A percentile compares a stretch with the other conserved stretches of the same genome.
Conservation (phyloP, 768 basidiomycete genomes). For the Calocera viscosa region DNA sequence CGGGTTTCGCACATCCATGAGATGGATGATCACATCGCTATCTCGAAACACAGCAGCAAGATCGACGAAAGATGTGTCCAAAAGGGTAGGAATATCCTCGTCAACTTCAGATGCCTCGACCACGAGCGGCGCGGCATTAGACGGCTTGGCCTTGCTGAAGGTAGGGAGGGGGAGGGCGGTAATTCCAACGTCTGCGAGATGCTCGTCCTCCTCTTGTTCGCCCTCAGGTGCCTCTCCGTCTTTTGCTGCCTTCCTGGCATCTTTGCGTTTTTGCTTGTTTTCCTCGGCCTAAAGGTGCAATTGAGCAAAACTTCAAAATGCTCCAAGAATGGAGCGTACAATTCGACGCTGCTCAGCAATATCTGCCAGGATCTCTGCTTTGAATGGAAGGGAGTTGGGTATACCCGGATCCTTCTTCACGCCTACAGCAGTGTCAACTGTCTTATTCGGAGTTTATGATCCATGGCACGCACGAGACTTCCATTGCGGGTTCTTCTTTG, state of each 20-base stretch:
- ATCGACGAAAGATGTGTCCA: no score
- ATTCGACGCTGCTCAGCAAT: slow-evolving; percentile 66
- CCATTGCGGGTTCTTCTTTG: slow-evolving; percentile 73
- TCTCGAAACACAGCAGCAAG: no score
- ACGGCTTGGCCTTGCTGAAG: no score
- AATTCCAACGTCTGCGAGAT: slow-evolving; percentile 26
- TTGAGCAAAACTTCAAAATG: slow-evolving; percentile 31
- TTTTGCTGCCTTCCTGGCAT: slow-evolving; percentile 45
- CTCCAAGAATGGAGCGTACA: slow-evolving; percentile 33
- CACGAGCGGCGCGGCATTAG: slow-evolving; percentile 59
- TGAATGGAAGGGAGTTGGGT: slow-evolving; percentile 85
- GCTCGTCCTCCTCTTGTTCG: slow-evolving; percentile 23
- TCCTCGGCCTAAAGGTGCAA: slow-evolving; percentile 52
- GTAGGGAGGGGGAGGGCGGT: no score
- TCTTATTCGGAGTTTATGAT: not conserved
- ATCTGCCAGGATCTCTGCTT: slow-evolving; percentile 87
- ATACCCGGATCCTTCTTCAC: slow-evolving; percentile 85
- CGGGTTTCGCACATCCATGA: no score
- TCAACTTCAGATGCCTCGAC: no score
- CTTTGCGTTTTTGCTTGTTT: slow-evolving; percentile 35
- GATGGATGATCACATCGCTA: no score
- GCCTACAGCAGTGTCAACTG: slow-evolving; percentile 32
- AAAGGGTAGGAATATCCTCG: no score
- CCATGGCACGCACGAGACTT: slow-evolving; percentile 58
- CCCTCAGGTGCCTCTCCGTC: slow-evolving; percentile 27